Percentiles rank a stretch among this genome's conserved stretches.
These are phyloP conservation scores for Paramecium pentaurelia DNA, from an alignment of 73 alveolate species.

Conservation along the genomic window DNA sequence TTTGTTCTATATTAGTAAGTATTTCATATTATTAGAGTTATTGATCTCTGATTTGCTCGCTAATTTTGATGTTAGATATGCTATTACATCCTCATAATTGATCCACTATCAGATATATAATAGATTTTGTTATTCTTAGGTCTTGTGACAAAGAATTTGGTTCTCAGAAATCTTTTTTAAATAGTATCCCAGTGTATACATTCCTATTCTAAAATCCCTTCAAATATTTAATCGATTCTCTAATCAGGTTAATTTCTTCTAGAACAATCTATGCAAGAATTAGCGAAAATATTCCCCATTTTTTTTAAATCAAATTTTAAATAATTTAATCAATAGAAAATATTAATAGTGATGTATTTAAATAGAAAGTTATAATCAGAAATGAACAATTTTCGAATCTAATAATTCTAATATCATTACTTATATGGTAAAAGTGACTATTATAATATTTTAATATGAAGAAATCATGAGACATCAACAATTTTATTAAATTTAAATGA, in stretches of 20 bases:
- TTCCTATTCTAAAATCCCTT: background rate
- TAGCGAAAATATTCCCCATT: background rate
- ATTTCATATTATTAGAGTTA: background rate
- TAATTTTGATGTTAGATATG: too few species aligned
- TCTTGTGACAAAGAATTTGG: background rate
- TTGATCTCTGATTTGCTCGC: background rate
- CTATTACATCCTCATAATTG: background rate
- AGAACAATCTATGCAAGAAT: background rate
- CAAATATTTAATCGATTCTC: background rate
- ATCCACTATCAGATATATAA: background rate
- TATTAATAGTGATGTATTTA: background rate
- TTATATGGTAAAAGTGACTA: too few species aligned
- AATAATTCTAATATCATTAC: too few species aligned
- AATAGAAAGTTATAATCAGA: too few species aligned
- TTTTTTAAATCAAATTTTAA: too few species aligned
- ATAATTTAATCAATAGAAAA: background rate
- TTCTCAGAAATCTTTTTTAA: background rate
- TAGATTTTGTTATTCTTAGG: background rate
- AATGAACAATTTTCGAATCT: too few species aligned
- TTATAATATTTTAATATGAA: too few species aligned
- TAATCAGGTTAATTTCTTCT: background rate
- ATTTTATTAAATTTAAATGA: too few species aligned
- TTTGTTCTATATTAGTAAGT: background rate
- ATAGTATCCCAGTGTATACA: background rate
- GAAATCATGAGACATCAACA: too few species aligned